Conservation (phyloP, 2,329 filamentous ascomycete genomes). For the Penicillium sp. region DNA sequence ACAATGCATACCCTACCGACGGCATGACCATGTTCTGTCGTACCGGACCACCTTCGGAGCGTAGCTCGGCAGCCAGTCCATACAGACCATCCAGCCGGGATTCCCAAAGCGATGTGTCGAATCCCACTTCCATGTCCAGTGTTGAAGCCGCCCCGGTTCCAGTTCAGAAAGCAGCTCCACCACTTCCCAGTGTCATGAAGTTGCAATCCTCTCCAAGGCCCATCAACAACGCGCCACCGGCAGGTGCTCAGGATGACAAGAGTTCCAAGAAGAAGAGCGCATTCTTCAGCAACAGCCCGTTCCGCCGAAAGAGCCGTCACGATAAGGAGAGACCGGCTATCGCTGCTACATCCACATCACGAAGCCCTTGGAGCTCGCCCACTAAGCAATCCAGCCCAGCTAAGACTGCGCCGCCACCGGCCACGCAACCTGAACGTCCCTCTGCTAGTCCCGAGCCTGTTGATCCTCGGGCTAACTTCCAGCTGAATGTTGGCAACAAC, state of each 20-base stretch:
- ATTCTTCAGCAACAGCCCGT: constrained; percentile 93
- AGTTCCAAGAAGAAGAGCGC: constrained; percentile 69
- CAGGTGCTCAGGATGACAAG: constrained; percentile 61
- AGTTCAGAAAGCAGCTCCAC: background rate
- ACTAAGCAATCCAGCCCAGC: constrained; percentile 45
- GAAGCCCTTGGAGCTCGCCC: constrained; percentile 57
- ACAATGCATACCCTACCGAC: constrained; percentile 91
- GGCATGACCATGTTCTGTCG: constrained; percentile 98
- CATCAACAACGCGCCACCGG: constrained; percentile 38
- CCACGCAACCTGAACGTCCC: constrained; percentile 19
- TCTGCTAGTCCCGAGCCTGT: constrained; percentile 75
- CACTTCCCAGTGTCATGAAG: constrained; percentile 1
- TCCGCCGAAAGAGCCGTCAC: constrained; percentile 84
- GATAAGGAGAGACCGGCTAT: constrained; percentile 60
- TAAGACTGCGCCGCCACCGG: constrained; percentile 39
- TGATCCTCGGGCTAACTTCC: constrained; percentile 88
- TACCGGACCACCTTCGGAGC: constrained; percentile 69
- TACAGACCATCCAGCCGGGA: constrained; percentile 80
- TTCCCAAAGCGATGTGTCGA: constrained; percentile 87
- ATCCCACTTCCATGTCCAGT: constrained; percentile 85
- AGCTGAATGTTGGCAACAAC: constrained; percentile 92
- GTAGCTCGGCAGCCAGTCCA: constrained; percentile 66
- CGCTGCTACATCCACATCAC: constrained; percentile 28
- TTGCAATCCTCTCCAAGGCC: constrained; percentile 68
- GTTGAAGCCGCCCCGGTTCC: constrained; percentile 65